These are phyloP conservation scores for Mimosa pudica DNA, from an alignment of 306 rosid species.

Conservation along the genomic window DNA sequence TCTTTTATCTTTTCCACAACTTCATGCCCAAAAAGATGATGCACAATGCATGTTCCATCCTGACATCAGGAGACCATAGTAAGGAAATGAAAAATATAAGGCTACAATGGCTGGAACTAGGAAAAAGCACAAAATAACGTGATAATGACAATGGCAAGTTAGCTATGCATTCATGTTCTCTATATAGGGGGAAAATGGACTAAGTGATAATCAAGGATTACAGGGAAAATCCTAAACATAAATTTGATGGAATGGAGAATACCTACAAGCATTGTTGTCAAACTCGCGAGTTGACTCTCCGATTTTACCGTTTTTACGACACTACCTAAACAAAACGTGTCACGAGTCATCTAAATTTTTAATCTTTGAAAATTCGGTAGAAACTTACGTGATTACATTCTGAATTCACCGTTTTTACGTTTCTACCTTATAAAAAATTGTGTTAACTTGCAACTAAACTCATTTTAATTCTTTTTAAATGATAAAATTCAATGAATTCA, in stretches of 20 bases:
- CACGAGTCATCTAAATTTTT: too few relatives aligned
- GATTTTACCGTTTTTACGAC: too few relatives aligned
- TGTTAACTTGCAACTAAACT: too few relatives aligned
- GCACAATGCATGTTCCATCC: constrained; percentile 97
- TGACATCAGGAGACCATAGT: constrained; percentile 40
- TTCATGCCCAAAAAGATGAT: constrained; percentile 90
- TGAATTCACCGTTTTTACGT: too few relatives aligned
- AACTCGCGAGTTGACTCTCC: too few relatives aligned
- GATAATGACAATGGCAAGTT: constrained; percentile 15
- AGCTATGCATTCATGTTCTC: neutral
- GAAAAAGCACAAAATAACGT: neutral
- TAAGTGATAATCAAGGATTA: neutral
- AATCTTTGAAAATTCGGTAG: too few relatives aligned
- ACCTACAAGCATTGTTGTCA: too few relatives aligned
- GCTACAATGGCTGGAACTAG: constrained; percentile 10
- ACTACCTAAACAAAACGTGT: too few relatives aligned
- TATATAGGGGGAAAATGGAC: neutral
- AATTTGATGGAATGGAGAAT: constrained; percentile 7
- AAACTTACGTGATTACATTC: too few relatives aligned
- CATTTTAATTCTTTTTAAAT: too few relatives aligned
- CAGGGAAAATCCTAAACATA: neutral
- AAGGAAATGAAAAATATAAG: constrained; percentile 35
- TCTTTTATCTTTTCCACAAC: constrained; percentile 90
- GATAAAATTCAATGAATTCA: too few relatives aligned
- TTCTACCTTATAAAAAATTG: too few relatives aligned